Conservation (phyloP, 176 grass and related monocot species). For the Pharus latifolius region DNA sequence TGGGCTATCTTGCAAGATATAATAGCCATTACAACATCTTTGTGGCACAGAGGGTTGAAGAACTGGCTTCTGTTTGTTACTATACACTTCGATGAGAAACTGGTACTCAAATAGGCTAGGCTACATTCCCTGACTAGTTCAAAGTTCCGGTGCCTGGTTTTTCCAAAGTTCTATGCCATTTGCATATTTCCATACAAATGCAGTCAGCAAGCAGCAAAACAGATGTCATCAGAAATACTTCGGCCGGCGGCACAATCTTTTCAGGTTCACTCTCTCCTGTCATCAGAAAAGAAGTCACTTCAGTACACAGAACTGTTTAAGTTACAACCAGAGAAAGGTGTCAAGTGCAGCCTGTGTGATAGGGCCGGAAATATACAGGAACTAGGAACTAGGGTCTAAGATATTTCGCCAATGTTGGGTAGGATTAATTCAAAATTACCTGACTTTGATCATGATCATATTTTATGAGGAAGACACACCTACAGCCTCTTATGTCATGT, state of each 20-base stretch:
- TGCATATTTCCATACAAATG: neutral
- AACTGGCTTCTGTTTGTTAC: neutral
- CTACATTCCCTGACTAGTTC: slow-evolving; percentile 1
- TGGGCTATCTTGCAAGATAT: neutral
- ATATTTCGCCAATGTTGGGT: neutral
- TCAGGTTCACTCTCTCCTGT: slow-evolving; percentile 53
- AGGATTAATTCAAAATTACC: slow-evolving; percentile 25
- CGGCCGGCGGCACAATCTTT: slow-evolving; percentile 51
- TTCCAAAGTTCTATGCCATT: no score
- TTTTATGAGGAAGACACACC: slow-evolving; percentile 66
- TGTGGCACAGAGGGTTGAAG: neutral
- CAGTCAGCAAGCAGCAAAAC: neutral
- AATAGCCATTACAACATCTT: neutral
- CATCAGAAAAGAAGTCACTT: neutral
- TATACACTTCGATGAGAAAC: neutral
- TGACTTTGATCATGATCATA: slow-evolving; percentile 77
- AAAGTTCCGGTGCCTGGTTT: neutral
- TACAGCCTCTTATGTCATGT: slow-evolving; percentile 94
- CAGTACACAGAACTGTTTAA: neutral
- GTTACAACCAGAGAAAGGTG: neutral
- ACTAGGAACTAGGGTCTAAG: neutral
- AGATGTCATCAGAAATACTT: slow-evolving; percentile 22
- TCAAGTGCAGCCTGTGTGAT: neutral
- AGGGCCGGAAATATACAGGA: neutral
- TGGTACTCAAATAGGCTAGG: neutral